phyloP scores from a whole-genome alignment of 1,139 yeast species.

The Torulaspora pretoriensis region DNA sequence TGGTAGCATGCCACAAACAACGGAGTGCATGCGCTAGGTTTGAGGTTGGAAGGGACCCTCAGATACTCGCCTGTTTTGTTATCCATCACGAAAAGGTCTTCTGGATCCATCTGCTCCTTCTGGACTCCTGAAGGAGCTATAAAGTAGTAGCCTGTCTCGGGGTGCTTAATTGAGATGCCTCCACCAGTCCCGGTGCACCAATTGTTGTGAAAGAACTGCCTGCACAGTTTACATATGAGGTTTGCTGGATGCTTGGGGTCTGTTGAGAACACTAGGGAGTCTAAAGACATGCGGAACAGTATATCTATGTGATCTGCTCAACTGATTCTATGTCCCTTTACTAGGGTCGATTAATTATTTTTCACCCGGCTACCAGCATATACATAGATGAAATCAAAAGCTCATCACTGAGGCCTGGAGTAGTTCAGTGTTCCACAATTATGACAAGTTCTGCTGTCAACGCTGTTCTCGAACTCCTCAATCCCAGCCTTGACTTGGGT shows the following conservation, averaged over 20 bases:
- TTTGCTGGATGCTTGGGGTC: conserved; percentile 80
- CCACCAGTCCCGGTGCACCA: conserved; percentile 99
- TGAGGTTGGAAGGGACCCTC: conserved; percentile 59
- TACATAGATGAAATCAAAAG: neutral
- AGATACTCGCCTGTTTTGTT: conserved; percentile 51
- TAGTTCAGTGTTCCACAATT: conserved; percentile 69
- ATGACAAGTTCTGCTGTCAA: conserved; percentile 64
- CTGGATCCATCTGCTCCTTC: conserved; percentile 79
- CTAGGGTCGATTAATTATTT: neutral
- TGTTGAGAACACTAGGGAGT: conserved; percentile 40
- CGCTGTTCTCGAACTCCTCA: conserved; percentile 59
- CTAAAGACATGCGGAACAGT: conserved; percentile 18
- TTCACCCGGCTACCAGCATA: neutral
- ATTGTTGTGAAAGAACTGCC: conserved; percentile 68
- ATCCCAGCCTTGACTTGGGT: conserved; percentile 88
- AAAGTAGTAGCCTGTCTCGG: conserved; percentile 50
- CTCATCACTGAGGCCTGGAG: conserved; percentile 45
- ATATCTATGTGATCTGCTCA: neutral
- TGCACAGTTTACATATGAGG: conserved; percentile 76
- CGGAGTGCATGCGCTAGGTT: conserved; percentile 93
- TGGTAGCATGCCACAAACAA: conserved; percentile 74
- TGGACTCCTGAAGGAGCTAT: conserved; percentile 96
- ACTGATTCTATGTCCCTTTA: neutral
- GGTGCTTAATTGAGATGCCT: conserved; percentile 76
- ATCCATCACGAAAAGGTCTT: conserved; percentile 77